Evolutionary conservation across 805 yeast genomes (phyloP).

Genomic region (Ascoidea rubescens): DNA sequence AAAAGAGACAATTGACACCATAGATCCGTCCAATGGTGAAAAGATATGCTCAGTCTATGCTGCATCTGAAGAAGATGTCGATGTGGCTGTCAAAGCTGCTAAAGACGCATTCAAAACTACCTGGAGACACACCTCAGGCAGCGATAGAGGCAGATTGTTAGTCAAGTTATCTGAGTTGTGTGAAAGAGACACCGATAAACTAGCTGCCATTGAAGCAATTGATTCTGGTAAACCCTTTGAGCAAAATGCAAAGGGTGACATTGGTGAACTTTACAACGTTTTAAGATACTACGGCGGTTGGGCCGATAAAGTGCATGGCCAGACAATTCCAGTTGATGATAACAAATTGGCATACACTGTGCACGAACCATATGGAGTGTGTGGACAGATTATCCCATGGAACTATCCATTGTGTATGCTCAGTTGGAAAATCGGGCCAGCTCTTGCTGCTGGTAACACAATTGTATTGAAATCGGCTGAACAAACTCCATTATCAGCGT

Average conservation of each 20-base stretch:
- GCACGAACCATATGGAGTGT: slow-evolving; percentile 40
- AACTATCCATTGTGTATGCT: slow-evolving; percentile 37
- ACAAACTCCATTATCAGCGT: slow-evolving; percentile 33
- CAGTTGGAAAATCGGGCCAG: slow-evolving; percentile 34
- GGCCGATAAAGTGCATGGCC: slow-evolving; percentile 59
- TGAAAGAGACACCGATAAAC: slow-evolving; percentile 30
- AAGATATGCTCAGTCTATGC: slow-evolving; percentile 35
- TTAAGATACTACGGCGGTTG: slow-evolving; percentile 61
- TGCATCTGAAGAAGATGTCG: slow-evolving; percentile 36
- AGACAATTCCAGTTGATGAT: slow-evolving; percentile 43
- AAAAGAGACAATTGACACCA: slow-evolving; percentile 22
- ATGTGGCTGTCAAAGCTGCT: slow-evolving; percentile 39
- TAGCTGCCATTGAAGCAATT: slow-evolving; percentile 43
- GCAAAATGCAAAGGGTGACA: slow-evolving; percentile 42
- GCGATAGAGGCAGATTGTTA: slow-evolving; percentile 30
- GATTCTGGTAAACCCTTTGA: slow-evolving; percentile 46
- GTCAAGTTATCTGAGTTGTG: slow-evolving; percentile 36
- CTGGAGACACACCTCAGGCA: slow-evolving; percentile 35
- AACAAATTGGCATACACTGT: slow-evolving; percentile 39
- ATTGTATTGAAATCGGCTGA: slow-evolving; percentile 35
- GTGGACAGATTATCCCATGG: slow-evolving; percentile 40
- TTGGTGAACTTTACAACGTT: slow-evolving; percentile 39
- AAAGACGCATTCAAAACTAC: slow-evolving; percentile 29
- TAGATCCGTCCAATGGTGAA: slow-evolving; percentile 42
- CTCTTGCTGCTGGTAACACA: slow-evolving; percentile 33